Evolutionary conservation across 2,329 filamentous ascomycete species (phyloP), one percentile per base, ranked within the genome.

Genomic region (Aspergillus sp.): DNA sequence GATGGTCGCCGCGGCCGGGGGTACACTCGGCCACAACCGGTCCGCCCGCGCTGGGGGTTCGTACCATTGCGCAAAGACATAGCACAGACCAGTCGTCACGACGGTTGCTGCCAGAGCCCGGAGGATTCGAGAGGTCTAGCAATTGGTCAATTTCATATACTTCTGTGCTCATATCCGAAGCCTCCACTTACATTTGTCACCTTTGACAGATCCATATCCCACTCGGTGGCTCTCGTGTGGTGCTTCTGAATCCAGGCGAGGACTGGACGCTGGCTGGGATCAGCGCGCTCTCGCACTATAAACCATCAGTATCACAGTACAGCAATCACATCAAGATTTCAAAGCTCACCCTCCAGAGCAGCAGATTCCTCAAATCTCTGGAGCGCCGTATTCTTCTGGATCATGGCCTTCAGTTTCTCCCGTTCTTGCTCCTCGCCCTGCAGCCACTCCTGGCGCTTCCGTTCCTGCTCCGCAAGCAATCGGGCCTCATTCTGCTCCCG

Each of bases 1-100:
- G 10, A 82, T 68, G 3, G 84, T 82, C 5, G 80, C 78, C 3
- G 76, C 74, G 2, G 81, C 75, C 3, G 79, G 78, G 23, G 78
- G 76, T 3, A 76, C 65, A 49, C 76, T 71, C 0, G 79, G 78
- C 65, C 74, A 81, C 25, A 82, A 56, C 19, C 81, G 76, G 20
- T 78, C 76, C 16, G 73, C 66, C 16, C 66, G 71, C 5, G 73
- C 64, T 1, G 81, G 80, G 25, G 78, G 71, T 29, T 73, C 70
- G 63, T 83, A 83, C 49, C 71, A 75, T 50, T 76, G 66, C 11
- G 78, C 69, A 38, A 80, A 75, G 44, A 71, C 60, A 57, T 76
- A 74, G 61, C 71, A 75, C 38, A 76, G 64, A 21, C 65, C 72
- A 16, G 78, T 58, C 4, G 72, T 69, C 14, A 74, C 21, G 2